phyloP scores from a whole-genome alignment of 2,329 filamentous ascomycete genomes.

The Didymosphaeria variabile region DNA sequence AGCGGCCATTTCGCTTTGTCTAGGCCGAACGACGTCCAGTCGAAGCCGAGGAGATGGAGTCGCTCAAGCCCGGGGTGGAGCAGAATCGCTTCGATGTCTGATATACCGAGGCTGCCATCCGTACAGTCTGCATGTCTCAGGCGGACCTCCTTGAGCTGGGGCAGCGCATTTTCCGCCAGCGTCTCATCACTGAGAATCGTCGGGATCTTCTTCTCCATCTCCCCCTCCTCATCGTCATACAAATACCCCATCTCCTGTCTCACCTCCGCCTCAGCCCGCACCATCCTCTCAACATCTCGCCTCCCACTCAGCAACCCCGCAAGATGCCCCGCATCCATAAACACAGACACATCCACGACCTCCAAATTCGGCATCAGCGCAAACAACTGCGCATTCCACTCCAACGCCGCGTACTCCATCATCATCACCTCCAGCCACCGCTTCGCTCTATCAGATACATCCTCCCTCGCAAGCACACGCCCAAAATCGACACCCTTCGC shows the following conservation, averaged over 20 bases:
- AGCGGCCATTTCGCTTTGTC: background rate
- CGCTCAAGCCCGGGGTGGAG: background rate
- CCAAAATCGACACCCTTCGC: background rate
- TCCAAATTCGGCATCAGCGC: background rate
- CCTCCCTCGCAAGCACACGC: background rate
- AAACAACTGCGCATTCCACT: background rate
- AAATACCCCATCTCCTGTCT: background rate
- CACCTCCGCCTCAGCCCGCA: background rate
- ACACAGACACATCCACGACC: background rate
- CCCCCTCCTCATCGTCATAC: background rate
- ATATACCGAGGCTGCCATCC: background rate
- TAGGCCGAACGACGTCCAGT: background rate
- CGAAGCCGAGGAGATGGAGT: background rate
- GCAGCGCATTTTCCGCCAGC: background rate
- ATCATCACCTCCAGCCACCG: background rate
- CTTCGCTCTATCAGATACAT: background rate
- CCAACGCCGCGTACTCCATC: background rate
- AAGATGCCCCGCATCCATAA: background rate
- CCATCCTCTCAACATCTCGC: background rate
- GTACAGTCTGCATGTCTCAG: background rate
- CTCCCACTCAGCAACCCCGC: background rate
- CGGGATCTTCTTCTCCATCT: background rate
- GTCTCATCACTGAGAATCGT: background rate
- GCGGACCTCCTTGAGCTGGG: background rate
- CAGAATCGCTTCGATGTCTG: background rate